Evolutionary conservation across 2,329 filamentous ascomycete genomes (phyloP).

Genomic region (Dothiorella sarmentorum): DNA sequence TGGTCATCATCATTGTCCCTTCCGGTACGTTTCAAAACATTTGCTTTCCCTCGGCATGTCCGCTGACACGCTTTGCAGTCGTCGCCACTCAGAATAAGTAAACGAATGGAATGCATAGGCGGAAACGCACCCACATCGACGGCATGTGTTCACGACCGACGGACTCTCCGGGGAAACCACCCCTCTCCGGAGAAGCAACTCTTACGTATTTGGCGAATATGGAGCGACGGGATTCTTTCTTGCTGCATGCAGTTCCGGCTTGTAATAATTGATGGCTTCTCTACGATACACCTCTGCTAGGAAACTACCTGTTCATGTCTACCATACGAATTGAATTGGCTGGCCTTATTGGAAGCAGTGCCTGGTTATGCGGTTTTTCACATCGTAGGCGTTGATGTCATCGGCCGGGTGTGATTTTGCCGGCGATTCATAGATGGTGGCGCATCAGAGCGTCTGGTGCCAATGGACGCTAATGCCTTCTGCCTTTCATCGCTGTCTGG

Average conservation of each 20-base stretch:
- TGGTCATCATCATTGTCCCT: constrained; percentile 92
- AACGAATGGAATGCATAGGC: constrained; percentile 10
- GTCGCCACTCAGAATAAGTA: constrained; percentile 20
- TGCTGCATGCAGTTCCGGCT: constrained; percentile 18
- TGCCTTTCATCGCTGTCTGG: not conserved
- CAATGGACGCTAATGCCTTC: not conserved
- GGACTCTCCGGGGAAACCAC: constrained; percentile 11
- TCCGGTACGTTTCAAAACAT: constrained; percentile 60
- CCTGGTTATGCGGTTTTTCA: not conserved
- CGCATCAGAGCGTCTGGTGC: not conserved
- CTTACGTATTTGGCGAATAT: constrained; percentile 20
- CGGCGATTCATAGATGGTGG: no score
- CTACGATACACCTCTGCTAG: constrained; percentile 16
- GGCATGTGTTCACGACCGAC: constrained; percentile 19
- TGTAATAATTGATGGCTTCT: constrained; percentile 20
- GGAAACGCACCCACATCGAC: constrained; percentile 11
- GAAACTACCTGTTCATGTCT: constrained; percentile 17
- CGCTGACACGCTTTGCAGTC: constrained; percentile 23
- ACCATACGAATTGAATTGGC: constrained; percentile 8
- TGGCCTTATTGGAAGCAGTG: not conserved
- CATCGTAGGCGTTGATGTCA: not conserved
- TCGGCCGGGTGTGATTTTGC: not conserved
- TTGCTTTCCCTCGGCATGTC: not conserved
- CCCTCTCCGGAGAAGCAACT: constrained; percentile 17
- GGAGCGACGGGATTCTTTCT: constrained; percentile 19